These are phyloP conservation scores for Pittosporum tobira DNA, from an alignment of 129 eudicot genomes.

Conservation along the genomic window DNA sequence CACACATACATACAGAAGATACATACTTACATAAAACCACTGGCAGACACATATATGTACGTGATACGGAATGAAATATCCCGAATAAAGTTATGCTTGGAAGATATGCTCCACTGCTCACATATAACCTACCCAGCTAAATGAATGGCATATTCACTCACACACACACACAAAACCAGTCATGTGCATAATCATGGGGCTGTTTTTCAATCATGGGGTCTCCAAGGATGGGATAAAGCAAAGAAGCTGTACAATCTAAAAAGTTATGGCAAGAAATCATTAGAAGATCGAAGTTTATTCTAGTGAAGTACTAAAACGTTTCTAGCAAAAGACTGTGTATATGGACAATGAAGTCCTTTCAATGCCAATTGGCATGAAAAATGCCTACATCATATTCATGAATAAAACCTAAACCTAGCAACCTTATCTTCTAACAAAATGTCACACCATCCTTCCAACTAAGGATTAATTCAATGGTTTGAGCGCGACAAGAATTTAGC, in stretches of 20 bases:
- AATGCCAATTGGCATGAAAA: conserved; percentile 1
- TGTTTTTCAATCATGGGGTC: conserved; percentile 2
- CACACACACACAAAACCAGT: no score
- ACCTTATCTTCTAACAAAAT: no score
- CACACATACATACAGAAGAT: no score
- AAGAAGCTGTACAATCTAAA: conserved; percentile 6
- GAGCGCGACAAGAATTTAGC: not conserved
- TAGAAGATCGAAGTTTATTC: conserved; percentile 6
- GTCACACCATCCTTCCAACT: not conserved
- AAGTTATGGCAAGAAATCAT: conserved; percentile 11
- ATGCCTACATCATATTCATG: not conserved
- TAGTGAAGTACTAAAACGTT: not conserved
- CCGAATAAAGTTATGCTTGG: no score
- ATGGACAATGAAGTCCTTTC: conserved; percentile 3
- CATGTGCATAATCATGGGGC: conserved; percentile 8
- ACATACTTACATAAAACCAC: no score
- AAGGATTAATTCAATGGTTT: not conserved
- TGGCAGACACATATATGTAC: no score
- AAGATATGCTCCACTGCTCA: no score
- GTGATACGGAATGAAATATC: no score
- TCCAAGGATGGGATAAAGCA: conserved; percentile 12
- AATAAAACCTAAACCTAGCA: no score
- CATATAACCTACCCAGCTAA: no score
- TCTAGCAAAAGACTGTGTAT: conserved; percentile 5
- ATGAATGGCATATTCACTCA: no score